Evolutionary conservation across 2,329 filamentous ascomycete genomes (phyloP).

Genomic region (Hymenoscyphus occultus): DNA sequence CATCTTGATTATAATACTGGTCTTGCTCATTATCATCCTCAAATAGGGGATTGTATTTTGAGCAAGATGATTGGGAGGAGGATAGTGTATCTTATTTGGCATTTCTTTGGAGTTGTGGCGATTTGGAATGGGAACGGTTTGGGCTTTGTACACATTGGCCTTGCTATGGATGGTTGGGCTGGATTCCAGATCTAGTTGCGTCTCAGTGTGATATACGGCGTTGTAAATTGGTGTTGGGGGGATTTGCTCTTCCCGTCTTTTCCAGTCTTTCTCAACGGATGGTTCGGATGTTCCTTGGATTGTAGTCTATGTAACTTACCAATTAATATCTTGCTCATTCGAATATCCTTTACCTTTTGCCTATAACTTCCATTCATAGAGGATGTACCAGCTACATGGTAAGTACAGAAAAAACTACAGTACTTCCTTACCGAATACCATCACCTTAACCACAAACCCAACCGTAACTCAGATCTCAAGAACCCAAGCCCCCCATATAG

Average conservation of each 20-base stretch:
- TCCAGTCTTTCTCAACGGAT: not conserved
- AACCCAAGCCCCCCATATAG: too few relatives aligned
- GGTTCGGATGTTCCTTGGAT: not conserved
- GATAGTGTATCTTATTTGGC: conserved; percentile 3
- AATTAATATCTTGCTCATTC: not conserved
- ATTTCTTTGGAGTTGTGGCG: conserved; percentile 20
- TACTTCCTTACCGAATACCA: too few relatives aligned
- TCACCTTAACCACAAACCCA: too few relatives aligned
- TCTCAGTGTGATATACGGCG: conserved; percentile 7
- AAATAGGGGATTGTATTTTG: conserved; percentile 44
- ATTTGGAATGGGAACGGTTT: not conserved
- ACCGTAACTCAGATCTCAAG: too few relatives aligned
- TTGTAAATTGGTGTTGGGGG: not conserved
- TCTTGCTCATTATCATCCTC: conserved; percentile 65
- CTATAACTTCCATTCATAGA: too few relatives aligned
- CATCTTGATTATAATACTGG: conserved; percentile 62
- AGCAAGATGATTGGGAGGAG: not conserved
- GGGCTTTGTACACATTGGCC: conserved; percentile 6
- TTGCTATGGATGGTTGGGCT: not conserved
- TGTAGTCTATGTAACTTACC: not conserved
- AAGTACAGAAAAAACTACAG: too few relatives aligned
- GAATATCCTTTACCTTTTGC: too few relatives aligned
- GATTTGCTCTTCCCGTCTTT: not conserved
- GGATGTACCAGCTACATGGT: too few relatives aligned
- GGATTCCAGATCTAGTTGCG: not conserved